Base-by-base conservation (phyloP, 2,329 filamentous ascomycete species). In the Diatrype stigma region DNA sequence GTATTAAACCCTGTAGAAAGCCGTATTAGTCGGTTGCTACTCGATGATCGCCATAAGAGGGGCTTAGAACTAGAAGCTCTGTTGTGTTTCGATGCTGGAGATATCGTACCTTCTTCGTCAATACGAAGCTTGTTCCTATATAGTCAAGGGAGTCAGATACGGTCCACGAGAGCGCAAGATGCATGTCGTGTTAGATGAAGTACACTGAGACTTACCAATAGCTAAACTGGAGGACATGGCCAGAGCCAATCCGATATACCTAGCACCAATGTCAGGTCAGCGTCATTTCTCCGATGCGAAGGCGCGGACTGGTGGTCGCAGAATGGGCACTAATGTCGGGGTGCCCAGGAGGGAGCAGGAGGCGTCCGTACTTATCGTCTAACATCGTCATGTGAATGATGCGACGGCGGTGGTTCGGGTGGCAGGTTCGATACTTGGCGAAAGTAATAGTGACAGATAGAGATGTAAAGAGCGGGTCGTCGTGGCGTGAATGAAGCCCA, bases 121-220 rank as follows among this genome's bases (percentile, higher is more conserved):
- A 96, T 61, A 99, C 93, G 71, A 99, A 99, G 80, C 92, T 96
- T 47, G 90, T 91, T 66, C 91, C 90, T 94, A 62, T 42, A 42
- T 52, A 40, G 52, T 37, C 38, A 42, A 49, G 45, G 48, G 3
- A 47, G 47, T 58, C 47, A 61, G 55, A 16, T 47, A 45, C 14
- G 30, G 28, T 49, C n/a, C 49, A 37, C 45, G 26, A n/a, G 26
- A 21, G 35, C 8, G 21, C 7, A 44, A 17, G 21, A 44, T 11
- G 11, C 22, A 45, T 14, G 47, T 50, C 26, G n/a, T n/a, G n/a
- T n/a, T n/a, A n/a, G n/a, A n/a, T 10, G 10, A 30, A 17, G 23
- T 35, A 51, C 47, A 53, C 17, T 35, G 42, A 42, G 26, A 69
- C 78, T 63, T 80, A 88, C 87, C 87, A 72, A 91, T 91, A 58